These are phyloP conservation scores for Mycena haematopus DNA, from an alignment of 768 basidiomycete species.

Conservation along the genomic window DNA sequence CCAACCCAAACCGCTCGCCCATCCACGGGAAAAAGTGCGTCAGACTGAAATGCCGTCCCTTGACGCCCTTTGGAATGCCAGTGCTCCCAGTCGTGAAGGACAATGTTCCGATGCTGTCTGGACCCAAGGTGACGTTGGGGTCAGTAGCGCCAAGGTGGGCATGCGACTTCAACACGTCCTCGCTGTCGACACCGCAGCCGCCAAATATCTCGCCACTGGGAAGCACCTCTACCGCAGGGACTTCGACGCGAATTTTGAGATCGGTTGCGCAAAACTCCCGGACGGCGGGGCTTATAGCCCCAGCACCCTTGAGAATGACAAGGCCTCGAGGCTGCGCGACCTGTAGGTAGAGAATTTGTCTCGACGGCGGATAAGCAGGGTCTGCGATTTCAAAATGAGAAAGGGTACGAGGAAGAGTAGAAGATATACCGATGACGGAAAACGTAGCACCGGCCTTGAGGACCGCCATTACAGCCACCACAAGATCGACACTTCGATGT, in stretches of 20 bases:
- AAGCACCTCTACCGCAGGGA: slow-evolving; percentile 85
- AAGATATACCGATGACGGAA: slow-evolving; percentile 87
- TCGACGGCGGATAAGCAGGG: slow-evolving; percentile 93
- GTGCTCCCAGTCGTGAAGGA: slow-evolving; percentile 98
- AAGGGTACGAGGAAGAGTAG: neutral
- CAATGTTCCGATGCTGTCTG: slow-evolving; percentile 92
- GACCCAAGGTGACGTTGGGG: slow-evolving; percentile 87
- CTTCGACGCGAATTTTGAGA: slow-evolving; percentile 86
- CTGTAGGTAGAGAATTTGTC: slow-evolving; percentile 91
- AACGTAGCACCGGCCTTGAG: slow-evolving; percentile 96
- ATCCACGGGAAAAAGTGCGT: slow-evolving; percentile 99
- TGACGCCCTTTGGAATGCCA: slow-evolving; percentile 98
- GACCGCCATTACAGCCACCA: slow-evolving; percentile 96
- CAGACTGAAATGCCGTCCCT: slow-evolving; percentile 91
- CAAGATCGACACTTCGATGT: slow-evolving; percentile 93
- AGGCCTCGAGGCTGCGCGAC: slow-evolving; percentile 93
- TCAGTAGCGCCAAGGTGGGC: slow-evolving; percentile 67
- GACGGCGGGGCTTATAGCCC: slow-evolving; percentile 78
- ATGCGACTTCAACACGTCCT: slow-evolving; percentile 69
- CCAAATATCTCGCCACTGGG: slow-evolving; percentile 69
- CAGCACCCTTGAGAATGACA: slow-evolving; percentile 90
- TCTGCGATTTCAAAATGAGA: slow-evolving; percentile 54
- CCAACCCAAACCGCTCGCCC: slow-evolving; percentile 83
- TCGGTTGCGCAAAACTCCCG: slow-evolving; percentile 81
- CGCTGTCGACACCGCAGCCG: slow-evolving; percentile 50